A percentile compares a stretch with the other conserved stretches of the same genome.
Evolutionary conservation across 768 basidiomycete genomes (phyloP).

Genomic region (Megacollybia marginata): DNA sequence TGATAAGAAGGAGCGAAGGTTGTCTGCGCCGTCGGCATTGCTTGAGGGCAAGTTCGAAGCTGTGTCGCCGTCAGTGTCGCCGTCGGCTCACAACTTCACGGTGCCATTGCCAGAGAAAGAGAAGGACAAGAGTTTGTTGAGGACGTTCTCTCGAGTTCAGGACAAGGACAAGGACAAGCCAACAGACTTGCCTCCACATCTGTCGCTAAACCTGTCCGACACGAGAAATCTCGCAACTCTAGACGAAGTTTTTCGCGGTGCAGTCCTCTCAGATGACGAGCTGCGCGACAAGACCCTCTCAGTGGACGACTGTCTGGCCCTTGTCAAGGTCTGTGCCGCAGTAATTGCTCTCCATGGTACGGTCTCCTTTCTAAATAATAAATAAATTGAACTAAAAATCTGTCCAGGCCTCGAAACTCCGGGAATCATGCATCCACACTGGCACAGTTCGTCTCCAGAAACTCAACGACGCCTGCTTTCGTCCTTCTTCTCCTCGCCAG

Average conservation of each 20-base stretch:
- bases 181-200: conserved; percentile 36
- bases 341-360: conserved; percentile 58
- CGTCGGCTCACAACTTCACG: conserved; percentile 30
- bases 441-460: conserved; percentile 67
- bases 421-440: conserved; percentile 82
- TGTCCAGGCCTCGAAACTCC: conserved; percentile 67
- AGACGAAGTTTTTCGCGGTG: conserved; percentile 42
- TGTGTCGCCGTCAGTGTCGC: conserved; percentile 44
- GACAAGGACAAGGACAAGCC: conserved; percentile 33
- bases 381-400: conserved; percentile 5
- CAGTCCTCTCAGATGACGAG: conserved; percentile 55
- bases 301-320: conserved; percentile 57
- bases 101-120: conserved; percentile 18
- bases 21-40: conserved; percentile 35
- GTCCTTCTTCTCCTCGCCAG: conserved; percentile 53
- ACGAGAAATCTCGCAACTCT: conserved; percentile 36
- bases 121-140: conserved; percentile 27
- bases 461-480: conserved; percentile 65
- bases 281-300: conserved; percentile 41
- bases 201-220: conserved; percentile 56
- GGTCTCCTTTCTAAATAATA: conserved; percentile 14
- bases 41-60: conserved; percentile 74
- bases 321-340: conserved; percentile 64
- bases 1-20: conserved; percentile 34
- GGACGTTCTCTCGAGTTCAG: conserved; percentile 43